These are phyloP conservation scores for Petunia axillaris DNA, from an alignment of 257 asterid species.

Conservation along the genomic window DNA sequence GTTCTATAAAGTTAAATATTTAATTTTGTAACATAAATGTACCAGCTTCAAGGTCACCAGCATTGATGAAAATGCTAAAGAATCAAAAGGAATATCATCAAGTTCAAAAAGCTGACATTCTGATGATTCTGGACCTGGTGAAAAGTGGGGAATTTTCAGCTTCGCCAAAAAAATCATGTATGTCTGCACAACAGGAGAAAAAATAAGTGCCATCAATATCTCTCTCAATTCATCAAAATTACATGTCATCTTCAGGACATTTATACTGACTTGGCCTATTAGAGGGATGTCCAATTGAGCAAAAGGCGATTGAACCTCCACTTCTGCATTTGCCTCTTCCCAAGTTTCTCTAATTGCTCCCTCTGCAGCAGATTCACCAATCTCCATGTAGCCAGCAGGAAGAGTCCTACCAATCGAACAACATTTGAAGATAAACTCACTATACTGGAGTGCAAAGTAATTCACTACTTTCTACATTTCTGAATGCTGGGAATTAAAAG, in stretches of 20 bases:
- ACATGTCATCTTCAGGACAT: constrained; percentile 17
- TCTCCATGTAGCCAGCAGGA: constrained; percentile 98
- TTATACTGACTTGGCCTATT: constrained; percentile 73
- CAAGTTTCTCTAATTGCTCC: constrained; percentile 94
- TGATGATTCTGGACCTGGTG: constrained; percentile 91
- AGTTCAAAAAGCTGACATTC: constrained; percentile 78
- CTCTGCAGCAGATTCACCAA: constrained; percentile 90
- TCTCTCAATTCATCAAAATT: neutral
- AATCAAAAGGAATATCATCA: constrained; percentile 84
- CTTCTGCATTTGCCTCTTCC: constrained; percentile 97
- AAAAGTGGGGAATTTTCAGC: constrained; percentile 76
- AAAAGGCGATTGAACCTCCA: constrained; percentile 76
- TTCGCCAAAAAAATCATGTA: constrained; percentile 88
- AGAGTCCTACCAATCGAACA: constrained; percentile 66
- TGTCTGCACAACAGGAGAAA: constrained; percentile 58
- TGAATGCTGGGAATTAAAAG: neutral
- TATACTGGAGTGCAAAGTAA: neutral
- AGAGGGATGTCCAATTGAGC: constrained; percentile 94
- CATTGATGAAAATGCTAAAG: constrained; percentile 93
- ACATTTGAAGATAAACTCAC: constrained; percentile 18
- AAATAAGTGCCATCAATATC: constrained; percentile 4
- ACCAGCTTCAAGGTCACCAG: constrained; percentile 87
- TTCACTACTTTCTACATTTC: constrained; percentile 17
- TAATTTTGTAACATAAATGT: constrained; percentile 26
- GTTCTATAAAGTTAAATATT: neutral